Evolutionary conservation across 371 early-diverging fungal genomes (phyloP).

Genomic region (Mucor lusitanicus): DNA sequence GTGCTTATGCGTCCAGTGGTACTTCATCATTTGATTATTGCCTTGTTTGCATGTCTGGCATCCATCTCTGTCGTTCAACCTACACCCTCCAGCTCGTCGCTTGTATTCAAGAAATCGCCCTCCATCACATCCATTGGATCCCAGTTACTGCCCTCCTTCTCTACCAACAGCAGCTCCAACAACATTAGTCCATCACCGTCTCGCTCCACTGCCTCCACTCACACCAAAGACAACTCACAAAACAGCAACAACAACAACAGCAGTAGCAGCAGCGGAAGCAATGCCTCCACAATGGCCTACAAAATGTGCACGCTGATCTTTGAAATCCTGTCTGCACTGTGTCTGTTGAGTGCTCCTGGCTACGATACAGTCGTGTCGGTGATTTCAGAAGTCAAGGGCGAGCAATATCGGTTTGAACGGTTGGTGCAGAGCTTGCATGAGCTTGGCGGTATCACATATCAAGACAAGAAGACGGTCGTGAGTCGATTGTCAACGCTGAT

Average conservation of each 20-base stretch:
- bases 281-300: background rate
- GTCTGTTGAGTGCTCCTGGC: constrained; percentile 50
- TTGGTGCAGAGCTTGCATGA: constrained; percentile 49
- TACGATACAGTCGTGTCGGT: constrained; percentile 50
- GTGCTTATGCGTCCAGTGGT: constrained; percentile 45
- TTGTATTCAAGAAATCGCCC: constrained; percentile 14
- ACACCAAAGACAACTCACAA: background rate
- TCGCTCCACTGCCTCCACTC: constrained; percentile 23
- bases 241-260: background rate
- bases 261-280: background rate
- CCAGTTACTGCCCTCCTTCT: constrained; percentile 22
- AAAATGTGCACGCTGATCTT: constrained; percentile 17
- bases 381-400: constrained; percentile 62
- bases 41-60: constrained; percentile 26
- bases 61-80: background rate
- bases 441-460: constrained; percentile 8
- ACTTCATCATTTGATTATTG: constrained; percentile 31
- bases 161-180: background rate
- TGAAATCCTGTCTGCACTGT: constrained; percentile 37
- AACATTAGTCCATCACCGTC: constrained; percentile 34
- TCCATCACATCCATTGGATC: constrained; percentile 25
- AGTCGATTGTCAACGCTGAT: background rate
- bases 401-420: constrained; percentile 67
- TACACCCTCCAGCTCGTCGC: constrained; percentile 5
- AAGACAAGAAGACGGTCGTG: background rate